Base-by-base conservation (phyloP, 352 stramenopile species). In the Phytopythium sindhum region DNA sequence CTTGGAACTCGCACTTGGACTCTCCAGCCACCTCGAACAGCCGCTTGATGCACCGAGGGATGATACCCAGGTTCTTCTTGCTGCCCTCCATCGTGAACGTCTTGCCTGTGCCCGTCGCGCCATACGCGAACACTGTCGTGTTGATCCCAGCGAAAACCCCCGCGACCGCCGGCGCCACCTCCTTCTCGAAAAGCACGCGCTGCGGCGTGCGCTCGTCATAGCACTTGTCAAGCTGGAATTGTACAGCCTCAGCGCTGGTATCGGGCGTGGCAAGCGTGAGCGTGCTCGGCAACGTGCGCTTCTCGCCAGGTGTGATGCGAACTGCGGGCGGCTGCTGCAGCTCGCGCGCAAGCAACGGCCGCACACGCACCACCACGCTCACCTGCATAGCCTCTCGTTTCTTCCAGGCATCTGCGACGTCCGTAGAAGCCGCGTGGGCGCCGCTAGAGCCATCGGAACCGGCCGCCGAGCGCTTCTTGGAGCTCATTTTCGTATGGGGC, bases 21-120 rank as follows among this genome's bases (percentile, higher is more conserved):
- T 78, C 67, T 2, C 59, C 47, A 0, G 54, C 63, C 21, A 77
- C 64, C 31, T 80, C 68, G 44, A 91, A 86, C 21, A 91, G 47
- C 26, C 67, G 68, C 51, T 74, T 72, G 37, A 88, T 42, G 4
- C 66, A 74, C 9, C 77, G 77, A 21, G 72, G 73, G 47, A 84
- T 81, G 60, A 91, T 76, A 24, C 80, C 82, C 5, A 72, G 39
- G 51, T 80, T 78, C n/a, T 62, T 66, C 63, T 78, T 78, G 78
- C 81, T 39, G 7, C 83, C 83, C n/a, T 88, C 79, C 78, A 98
- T 97, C 21, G 91, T 97, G 73, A 97, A 91, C 14, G 93, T 97
- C 74, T 98, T 98, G 50, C 93, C 93, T 15, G 86, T 90, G 28
- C 89, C 89, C 1, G 92, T 98, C 64, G 80, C 78, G 21, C 78